Evolutionary conservation across 2,329 filamentous ascomycete species (phyloP).

Genomic region (Penicillium olsonii): DNA sequence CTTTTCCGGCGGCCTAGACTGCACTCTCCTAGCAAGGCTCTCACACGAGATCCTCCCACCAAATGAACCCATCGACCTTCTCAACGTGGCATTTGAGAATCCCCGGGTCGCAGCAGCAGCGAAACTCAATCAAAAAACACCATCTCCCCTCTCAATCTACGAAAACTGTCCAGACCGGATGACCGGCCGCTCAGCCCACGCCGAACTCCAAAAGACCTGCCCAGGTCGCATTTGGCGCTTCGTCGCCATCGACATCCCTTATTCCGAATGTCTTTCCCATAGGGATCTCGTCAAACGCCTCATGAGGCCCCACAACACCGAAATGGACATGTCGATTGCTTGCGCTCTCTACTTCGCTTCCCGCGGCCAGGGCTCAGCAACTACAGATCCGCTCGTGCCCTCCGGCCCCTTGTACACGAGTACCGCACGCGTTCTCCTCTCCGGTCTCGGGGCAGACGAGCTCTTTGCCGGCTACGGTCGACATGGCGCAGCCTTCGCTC

Average conservation of each 20-base stretch:
- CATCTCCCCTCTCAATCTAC: constrained; percentile 51
- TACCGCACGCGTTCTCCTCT: constrained; percentile 78
- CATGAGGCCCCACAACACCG: constrained; percentile 91
- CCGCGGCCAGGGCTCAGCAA: constrained; percentile 63
- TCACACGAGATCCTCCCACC: constrained; percentile 72
- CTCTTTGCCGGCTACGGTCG: constrained; percentile 91
- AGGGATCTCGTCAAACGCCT: constrained; percentile 70
- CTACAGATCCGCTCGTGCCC: constrained; percentile 11
- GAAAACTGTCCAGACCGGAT: constrained; percentile 87
- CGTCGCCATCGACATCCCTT: constrained; percentile 77
- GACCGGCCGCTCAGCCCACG: constrained; percentile 77
- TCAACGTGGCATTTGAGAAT: constrained; percentile 98
- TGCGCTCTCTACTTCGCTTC: constrained; percentile 94
- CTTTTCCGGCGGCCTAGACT: constrained; percentile 94
- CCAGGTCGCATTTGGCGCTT: constrained; percentile 78
- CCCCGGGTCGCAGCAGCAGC: constrained; percentile 66
- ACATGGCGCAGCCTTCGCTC: constrained; percentile 74
- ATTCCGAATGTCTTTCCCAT: constrained; percentile 69
- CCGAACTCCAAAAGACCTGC: constrained; percentile 71
- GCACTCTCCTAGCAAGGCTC: constrained; percentile 80
- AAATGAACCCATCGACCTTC: constrained; percentile 73
- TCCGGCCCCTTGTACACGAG: constrained; percentile 58
- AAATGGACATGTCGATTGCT: constrained; percentile 97
- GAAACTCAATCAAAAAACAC: constrained; percentile 47
- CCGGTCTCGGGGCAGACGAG: constrained; percentile 92